Base-by-base conservation (phyloP, 78 protist species). In the Blattamonas nauphoetae region DNA sequence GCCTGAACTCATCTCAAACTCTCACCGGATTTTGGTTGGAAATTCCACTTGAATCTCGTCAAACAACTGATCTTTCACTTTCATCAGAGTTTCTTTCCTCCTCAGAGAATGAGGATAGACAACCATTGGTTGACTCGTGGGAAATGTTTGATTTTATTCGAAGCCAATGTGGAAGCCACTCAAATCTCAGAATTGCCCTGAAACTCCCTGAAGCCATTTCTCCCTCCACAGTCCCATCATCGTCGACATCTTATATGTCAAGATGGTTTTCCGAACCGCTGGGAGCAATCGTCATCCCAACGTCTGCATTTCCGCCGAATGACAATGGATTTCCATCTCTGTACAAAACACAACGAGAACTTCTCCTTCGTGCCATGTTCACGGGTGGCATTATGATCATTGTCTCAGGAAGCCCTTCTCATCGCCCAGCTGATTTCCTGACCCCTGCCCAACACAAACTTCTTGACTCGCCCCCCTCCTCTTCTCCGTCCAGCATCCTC, bases 271-370 rank as follows among this genome's bases (percentile, higher is more conserved):
- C 83, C 33, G 83, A 79, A 79, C 41, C 33, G 29, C 45, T 79
- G 33, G 83, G 42, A 45, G 81, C 86, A 4, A 64, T 94, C 5
- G 29, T 94, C 35, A 1, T 94, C 0, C 96, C 95, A n/a, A 89
- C 94, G 33, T 1, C 42, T 1, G 35, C 90, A 21, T 96, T 94
- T 42, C 2, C 89, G 44, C 86, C 92, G 34, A 94, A 96, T 63
- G n/a, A n/a, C n/a, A n/a, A n/a, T n/a, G n/a, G n/a, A n/a, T n/a
- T n/a, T n/a, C n/a, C n/a, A n/a, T n/a, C n/a, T n/a, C n/a, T n/a
- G n/a, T n/a, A n/a, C n/a, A n/a, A n/a, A n/a, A n/a, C n/a, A n/a
- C n/a, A n/a, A n/a, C n/a, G n/a, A n/a, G n/a, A n/a, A n/a, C n/a
- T n/a, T n/a, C n/a, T n/a, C n/a, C n/a, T n/a, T n/a, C n/a, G n/a